Evolutionary conservation across 2,329 filamentous ascomycete genomes (phyloP).

Genomic region (Xylaria sp.): DNA sequence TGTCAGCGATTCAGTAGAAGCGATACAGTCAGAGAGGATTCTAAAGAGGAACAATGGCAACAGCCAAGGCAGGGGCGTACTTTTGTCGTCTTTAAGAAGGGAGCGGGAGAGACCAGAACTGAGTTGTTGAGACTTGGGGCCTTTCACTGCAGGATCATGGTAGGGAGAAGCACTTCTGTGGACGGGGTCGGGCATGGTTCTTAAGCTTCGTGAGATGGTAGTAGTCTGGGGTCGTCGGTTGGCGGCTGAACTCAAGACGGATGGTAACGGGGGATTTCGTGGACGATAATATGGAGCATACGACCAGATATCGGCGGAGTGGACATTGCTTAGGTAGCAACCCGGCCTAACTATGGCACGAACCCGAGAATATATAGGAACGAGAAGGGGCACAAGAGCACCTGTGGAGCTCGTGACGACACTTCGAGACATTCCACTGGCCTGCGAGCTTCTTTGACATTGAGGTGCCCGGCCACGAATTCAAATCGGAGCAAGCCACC

Average conservation of each 20-base stretch:
- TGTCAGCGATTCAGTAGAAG: constrained; percentile 37
- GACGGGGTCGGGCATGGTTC: constrained; percentile 54
- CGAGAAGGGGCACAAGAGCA: constrained; percentile 34
- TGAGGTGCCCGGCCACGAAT: constrained; percentile 50
- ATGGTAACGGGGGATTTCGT: constrained; percentile 47
- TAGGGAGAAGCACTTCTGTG: constrained; percentile 58
- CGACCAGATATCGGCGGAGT: constrained; percentile 46
- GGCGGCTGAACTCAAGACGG: constrained; percentile 45
- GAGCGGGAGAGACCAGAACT: constrained; percentile 49
- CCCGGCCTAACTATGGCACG: constrained; percentile 46
- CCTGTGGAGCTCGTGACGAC: constrained; percentile 47
- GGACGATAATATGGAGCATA: constrained; percentile 47
- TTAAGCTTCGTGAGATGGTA: constrained; percentile 45
- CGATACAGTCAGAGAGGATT: constrained; percentile 8
- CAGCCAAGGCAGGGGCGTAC: constrained; percentile 31
- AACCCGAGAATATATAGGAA: constrained; percentile 53
- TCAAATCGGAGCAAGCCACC: constrained; percentile 50
- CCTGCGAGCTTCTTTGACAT: constrained; percentile 39
- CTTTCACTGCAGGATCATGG: constrained; percentile 56
- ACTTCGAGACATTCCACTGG: constrained; percentile 49
- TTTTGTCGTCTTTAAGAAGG: constrained; percentile 44
- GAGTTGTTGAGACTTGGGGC: constrained; percentile 55
- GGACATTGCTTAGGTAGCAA: constrained; percentile 43
- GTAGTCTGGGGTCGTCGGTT: constrained; percentile 36
- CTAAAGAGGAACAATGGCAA: not conserved